These are phyloP conservation scores for Dalechampia spathulata DNA, from an alignment of 441 rosid species.

Conservation along the genomic window DNA sequence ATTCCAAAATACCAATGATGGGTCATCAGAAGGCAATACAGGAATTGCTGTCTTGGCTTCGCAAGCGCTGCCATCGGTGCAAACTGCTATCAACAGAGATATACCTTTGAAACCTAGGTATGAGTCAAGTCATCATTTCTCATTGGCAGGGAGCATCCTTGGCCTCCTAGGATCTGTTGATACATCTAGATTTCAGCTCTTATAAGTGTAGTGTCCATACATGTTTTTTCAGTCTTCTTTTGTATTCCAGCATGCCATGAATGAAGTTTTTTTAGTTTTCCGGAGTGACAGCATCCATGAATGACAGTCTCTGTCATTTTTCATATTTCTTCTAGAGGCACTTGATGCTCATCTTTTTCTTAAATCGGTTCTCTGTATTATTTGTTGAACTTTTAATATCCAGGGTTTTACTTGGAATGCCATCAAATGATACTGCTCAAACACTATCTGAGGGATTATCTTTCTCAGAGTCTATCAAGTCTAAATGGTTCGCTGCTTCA, in stretches of 20 bases:
- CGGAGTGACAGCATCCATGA: no score
- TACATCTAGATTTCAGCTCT: background rate
- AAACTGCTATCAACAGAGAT: constrained; percentile 24
- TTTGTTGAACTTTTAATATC: constrained; percentile 11
- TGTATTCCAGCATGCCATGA: no score
- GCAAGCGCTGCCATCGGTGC: constrained; percentile 24
- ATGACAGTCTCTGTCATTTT: no score
- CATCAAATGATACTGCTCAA: constrained; percentile 24
- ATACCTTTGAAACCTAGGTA: constrained; percentile 45
- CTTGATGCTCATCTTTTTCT: no score
- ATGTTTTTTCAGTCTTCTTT: background rate
- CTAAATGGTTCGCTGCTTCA: constrained; percentile 65
- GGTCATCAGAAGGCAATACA: constrained; percentile 20
- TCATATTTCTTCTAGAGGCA: no score
- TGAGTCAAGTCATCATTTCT: background rate
- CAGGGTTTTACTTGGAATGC: constrained; percentile 31
- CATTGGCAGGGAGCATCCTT: no score
- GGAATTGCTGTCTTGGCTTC: constrained; percentile 20
- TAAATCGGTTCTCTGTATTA: background rate
- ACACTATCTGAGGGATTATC: constrained; percentile 39
- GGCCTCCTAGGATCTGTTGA: background rate
- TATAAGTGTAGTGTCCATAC: background rate
- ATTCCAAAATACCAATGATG: constrained; percentile 20
- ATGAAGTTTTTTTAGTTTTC: no score
- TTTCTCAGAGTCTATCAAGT: constrained; percentile 69